These are phyloP conservation scores for Gracilaria domingensis DNA, from an alignment of 23 red algal species.

Conservation along the genomic window DNA sequence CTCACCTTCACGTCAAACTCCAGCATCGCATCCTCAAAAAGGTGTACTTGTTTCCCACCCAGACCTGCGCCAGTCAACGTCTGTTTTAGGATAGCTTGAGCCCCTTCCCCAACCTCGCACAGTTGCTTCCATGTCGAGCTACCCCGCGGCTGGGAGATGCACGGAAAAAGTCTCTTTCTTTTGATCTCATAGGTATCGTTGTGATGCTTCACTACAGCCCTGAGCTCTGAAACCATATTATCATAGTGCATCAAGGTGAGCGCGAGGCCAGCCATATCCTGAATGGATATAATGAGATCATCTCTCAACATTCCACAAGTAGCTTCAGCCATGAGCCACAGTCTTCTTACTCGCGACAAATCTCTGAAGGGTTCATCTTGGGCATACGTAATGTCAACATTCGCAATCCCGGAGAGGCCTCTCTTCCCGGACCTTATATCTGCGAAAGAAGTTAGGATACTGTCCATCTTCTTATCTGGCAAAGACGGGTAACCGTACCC, in stretches of 20 bases:
- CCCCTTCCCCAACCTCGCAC: constrained; percentile 18
- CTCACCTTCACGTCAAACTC: neutral
- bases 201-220: neutral
- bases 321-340: constrained; percentile 39
- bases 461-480: neutral
- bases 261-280: constrained; percentile 29
- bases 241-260: constrained; percentile 44
- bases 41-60: neutral
- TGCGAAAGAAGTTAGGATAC: neutral
- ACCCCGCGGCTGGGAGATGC: neutral
- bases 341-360: constrained; percentile 9
- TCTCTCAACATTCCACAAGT: constrained; percentile 34
- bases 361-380: constrained; percentile 13
- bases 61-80: neutral
- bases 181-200: neutral
- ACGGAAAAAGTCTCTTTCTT: neutral
- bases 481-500: constrained; percentile 7
- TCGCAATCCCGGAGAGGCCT: neutral
- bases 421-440: neutral
- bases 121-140: neutral
- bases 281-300: constrained; percentile 20
- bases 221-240: constrained; percentile 20
- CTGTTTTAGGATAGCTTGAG: neutral
- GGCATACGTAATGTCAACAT: neutral
- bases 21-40: neutral